A percentile compares a stretch with the other conserved stretches of the same genome.
phyloP scores from a whole-genome alignment of 2,329 filamentous ascomycete genomes.

The Colletotrichum spinosum region DNA sequence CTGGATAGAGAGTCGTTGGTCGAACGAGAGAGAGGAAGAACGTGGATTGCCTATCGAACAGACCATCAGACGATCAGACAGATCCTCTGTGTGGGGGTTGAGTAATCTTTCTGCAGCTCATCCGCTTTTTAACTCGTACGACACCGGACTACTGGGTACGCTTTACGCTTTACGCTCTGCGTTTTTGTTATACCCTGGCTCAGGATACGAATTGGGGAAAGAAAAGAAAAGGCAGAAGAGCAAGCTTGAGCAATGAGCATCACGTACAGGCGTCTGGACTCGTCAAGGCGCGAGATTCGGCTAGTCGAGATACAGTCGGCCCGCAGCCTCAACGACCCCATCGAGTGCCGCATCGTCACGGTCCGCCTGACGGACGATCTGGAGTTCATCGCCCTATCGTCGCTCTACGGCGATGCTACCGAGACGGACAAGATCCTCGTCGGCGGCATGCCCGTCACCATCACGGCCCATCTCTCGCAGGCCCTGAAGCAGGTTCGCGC shows the following conservation, averaged over 20 bases:
- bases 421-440: slow-evolving; percentile 46
- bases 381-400: slow-evolving; percentile 47
- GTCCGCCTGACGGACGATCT: slow-evolving; percentile 41
- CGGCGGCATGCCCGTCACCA: slow-evolving; percentile 41
- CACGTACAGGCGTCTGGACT: slow-evolving; percentile 39
- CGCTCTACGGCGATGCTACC: slow-evolving; percentile 44
- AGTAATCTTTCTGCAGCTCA: no score
- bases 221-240: neutral
- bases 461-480: slow-evolving; percentile 45
- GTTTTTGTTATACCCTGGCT: neutral
- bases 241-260: slow-evolving; percentile 19
- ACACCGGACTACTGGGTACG: no score
- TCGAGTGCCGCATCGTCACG: slow-evolving; percentile 49
- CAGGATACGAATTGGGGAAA: neutral
- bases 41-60: no score
- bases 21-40: no score
- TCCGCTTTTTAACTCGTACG: no score
- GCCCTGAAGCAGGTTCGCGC: slow-evolving; percentile 48
- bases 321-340: slow-evolving; percentile 42
- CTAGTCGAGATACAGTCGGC: slow-evolving; percentile 48
- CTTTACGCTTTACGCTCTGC: no score
- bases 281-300: slow-evolving; percentile 45
- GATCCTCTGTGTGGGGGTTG: no score
- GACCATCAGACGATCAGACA: no score
- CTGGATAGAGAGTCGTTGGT: no score